Base-by-base conservation (phyloP, 257 asterid species). In the Nicotiana tomentosiformis region DNA sequence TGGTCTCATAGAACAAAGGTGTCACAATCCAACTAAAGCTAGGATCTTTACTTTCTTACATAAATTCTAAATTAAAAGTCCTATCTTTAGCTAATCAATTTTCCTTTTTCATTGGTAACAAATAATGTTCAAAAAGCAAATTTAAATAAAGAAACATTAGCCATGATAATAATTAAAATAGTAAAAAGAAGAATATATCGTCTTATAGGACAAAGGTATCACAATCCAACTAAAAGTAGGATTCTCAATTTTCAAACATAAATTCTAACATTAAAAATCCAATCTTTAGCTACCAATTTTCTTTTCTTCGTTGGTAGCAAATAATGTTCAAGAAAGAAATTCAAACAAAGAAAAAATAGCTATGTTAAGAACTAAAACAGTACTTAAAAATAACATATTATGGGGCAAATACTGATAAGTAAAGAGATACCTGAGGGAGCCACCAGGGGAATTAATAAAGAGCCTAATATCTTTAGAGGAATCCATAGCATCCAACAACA, bases 371-470 rank as follows among this genome's bases (percentile, higher is more conserved):
- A 10, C 10, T 69, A 69, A 14, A 69, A 67, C 7, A 65, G n/a
- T 39, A 39, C 10, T 39, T 15, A 30, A 30, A 15, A 66, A 30
- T 30, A 29, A 7, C 6, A 57, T n/a, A 57, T 2, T 16, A 17
- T 57, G 64, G 66, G 66, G 15, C 30, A 60, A 62, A 61, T 23
- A 58, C 11, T 17, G 65, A 58, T 12, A 66, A 58, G 55, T 26
- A 83, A 14, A 39, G 10, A 56, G 70, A 80, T 82, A 93, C 99
- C 98, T 94, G 84, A 93, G 96, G 4, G 98, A 93, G 66, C 99
- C 99, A 79, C 99, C 99, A 20, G 98, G 74, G 20, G 97, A 96
- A 88, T 96, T 96, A 91, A 96, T 53, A 83, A 96, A 94, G 18
- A 96, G 94, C 10, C 98, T 86, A 85, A 96, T 96, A 86, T 96